Conservation (phyloP, 805 yeast genomes). For the Barnettozyma pratensis region DNA sequence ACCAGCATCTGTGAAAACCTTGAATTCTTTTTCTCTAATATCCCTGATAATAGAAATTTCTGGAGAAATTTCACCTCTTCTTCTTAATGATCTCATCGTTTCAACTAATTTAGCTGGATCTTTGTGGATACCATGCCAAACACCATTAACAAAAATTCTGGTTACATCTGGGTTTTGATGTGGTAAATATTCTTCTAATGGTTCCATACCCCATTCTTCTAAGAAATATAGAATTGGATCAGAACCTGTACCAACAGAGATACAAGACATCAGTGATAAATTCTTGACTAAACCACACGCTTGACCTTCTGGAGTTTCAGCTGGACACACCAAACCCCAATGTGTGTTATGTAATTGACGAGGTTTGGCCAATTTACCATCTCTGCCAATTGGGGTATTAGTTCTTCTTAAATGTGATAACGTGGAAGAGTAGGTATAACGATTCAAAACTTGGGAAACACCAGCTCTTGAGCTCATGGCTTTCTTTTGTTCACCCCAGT, state of each 20-base stretch:
- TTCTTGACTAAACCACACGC: constrained; percentile 99
- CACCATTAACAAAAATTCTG: constrained; percentile 95
- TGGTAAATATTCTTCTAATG: constrained; percentile 92
- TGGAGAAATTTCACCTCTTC: constrained; percentile 92
- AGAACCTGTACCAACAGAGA: constrained; percentile 96
- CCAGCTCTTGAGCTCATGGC: constrained; percentile 99
- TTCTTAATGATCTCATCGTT: constrained; percentile 84
- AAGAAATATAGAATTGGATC: constrained; percentile 88
- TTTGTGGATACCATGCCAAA: constrained; percentile 98
- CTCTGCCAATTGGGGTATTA: constrained; percentile 98
- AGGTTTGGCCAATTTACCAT: constrained; percentile 97
- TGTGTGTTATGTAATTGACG: constrained; percentile 99
- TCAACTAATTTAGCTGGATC: constrained; percentile 91
- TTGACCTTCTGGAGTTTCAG: constrained; percentile 99
- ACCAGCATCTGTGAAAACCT: constrained; percentile 97
- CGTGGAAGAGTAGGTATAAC: constrained; percentile 98
- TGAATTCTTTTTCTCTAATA: constrained; percentile 93
- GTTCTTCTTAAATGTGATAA: constrained; percentile 98
- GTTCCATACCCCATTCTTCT: constrained; percentile 99
- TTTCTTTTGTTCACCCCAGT: constrained; percentile 99
- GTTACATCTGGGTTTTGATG: constrained; percentile 88
- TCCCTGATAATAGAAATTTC: constrained; percentile 97
- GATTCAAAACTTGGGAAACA: constrained; percentile 95
- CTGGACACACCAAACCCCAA: constrained; percentile 99
- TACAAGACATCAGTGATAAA: constrained; percentile 93